Conservation (phyloP, 441 rosid genomes). For the Populus hybrid region DNA sequence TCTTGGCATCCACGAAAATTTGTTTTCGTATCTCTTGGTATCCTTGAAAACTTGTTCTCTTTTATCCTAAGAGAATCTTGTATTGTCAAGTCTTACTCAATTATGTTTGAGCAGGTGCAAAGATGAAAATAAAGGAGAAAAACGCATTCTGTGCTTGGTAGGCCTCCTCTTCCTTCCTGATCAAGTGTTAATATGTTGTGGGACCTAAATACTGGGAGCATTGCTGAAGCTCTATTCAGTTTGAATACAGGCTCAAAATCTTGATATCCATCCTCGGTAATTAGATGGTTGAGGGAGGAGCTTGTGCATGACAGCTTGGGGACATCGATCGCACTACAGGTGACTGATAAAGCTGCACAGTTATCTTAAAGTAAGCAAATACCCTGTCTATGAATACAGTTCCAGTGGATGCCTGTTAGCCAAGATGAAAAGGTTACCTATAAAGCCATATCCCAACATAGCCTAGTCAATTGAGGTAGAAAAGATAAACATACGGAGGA, state of each 20-base stretch:
- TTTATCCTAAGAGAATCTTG: conserved; percentile 28
- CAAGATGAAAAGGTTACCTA: neutral
- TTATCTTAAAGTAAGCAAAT: neutral
- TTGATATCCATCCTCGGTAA: neutral
- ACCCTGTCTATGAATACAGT: neutral
- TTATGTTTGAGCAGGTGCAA: conserved; percentile 9
- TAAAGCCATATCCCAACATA: neutral
- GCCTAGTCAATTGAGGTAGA: neutral
- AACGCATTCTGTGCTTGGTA: neutral
- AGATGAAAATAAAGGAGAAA: neutral
- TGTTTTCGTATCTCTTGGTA: conserved; percentile 14
- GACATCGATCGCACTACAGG: neutral
- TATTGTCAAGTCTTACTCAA: conserved; percentile 11
- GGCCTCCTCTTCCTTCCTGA: conserved; percentile 4
- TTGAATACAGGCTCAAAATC: neutral
- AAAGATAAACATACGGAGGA: neutral
- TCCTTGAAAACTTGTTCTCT: conserved; percentile 15
- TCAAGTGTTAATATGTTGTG: neutral
- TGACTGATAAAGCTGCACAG: neutral
- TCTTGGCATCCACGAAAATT: conserved; percentile 27
- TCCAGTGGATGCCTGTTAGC: neutral
- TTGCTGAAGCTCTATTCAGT: neutral
- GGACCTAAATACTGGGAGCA: neutral
- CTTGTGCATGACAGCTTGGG: neutral
- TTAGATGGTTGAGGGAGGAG: neutral